These are phyloP conservation scores for Ganoderma lingzhi DNA, from an alignment of 1,284 basidiomycete genomes.

Conservation along the genomic window DNA sequence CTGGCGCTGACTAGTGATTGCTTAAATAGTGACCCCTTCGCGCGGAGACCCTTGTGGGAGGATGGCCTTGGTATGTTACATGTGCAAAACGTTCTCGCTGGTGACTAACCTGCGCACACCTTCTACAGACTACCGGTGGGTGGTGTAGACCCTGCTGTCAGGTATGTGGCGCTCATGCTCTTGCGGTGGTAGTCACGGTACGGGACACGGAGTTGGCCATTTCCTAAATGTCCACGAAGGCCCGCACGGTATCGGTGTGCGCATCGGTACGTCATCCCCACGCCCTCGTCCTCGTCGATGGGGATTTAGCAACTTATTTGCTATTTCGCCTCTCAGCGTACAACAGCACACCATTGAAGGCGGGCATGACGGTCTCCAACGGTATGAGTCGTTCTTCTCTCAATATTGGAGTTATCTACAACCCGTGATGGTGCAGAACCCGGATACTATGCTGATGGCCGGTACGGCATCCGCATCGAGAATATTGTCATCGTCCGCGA, in stretches of 20 bases:
- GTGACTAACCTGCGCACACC: neutral
- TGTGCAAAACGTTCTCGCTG: neutral
- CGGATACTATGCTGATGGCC: constrained; percentile 93
- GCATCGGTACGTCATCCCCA: constrained; percentile 60
- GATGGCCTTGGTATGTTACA: constrained; percentile 81
- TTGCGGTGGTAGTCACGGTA: constrained; percentile 72
- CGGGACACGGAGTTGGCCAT: constrained; percentile 94
- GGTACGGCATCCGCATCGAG: constrained; percentile 95
- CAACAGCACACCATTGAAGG: constrained; percentile 76
- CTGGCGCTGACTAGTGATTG: neutral
- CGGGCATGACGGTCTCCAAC: constrained; percentile 92
- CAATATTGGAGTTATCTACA: neutral
- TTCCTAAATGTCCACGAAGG: constrained; percentile 96
- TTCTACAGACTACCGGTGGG: constrained; percentile 45
- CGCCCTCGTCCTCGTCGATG: neutral
- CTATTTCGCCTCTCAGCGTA: constrained; percentile 49
- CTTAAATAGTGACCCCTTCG: constrained; percentile 78
- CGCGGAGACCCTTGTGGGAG: constrained; percentile 87
- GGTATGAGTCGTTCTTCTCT: constrained; percentile 46
- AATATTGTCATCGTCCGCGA: constrained; percentile 83
- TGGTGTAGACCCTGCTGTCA: neutral
- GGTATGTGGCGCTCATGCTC: neutral
- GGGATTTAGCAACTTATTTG: neutral
- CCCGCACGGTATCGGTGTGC: constrained; percentile 87
- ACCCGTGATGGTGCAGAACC: constrained; percentile 62